Evolutionary conservation across 2,329 filamentous ascomycete species (phyloP), one percentile per base, ranked within the genome.

Genomic region (Zelopaecilomyces penicillatus): DNA sequence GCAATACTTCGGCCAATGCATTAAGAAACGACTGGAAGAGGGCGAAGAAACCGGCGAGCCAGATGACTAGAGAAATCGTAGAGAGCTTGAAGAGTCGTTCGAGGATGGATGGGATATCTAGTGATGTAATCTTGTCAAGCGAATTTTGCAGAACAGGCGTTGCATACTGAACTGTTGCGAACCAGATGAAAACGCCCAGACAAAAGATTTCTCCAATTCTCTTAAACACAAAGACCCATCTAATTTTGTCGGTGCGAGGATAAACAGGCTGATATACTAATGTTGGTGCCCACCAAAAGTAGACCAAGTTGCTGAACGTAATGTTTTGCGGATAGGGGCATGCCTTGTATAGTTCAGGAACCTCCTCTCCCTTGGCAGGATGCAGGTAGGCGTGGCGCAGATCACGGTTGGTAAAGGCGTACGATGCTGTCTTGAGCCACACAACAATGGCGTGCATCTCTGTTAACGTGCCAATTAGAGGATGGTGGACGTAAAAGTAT

Each of bases 231-330:
- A 95, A 98, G 4, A 78, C 63, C 89, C 90, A 96, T 50, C 93
- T 78, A 54, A 96, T 87, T 45, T 75, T 78, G 6, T 80, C 71
- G 5, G 87, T 89, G 37, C 90, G 85, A 19, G 93, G 93, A 63
- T 98, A 98, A 10, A 93, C 88, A 1, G 93, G 93, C 68, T 98
- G 93, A 63, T 98, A 98, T 37, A 97, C 85, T 42, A 98, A 75
- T 0, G 93, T 98, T 0, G 93, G 93, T 0, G 91, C 93, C 82
- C 90, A 91, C 91, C 93, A 97, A 64, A 98, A 98, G 67, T 97
- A 98, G 46, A 79, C 80, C 28, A 98, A 71, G 61, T 97, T 98
- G 41, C 74, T 68, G 54, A 96, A 75, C 3, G 89, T 95, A 64
- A 98, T 87, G 64, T 97, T 98, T 39, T 78, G 67, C 0, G 93